A percentile compares a stretch with the other conserved stretches of the same genome.
phyloP scores from a whole-genome alignment of 75 land plant genomes.

The Picea glauca region DNA sequence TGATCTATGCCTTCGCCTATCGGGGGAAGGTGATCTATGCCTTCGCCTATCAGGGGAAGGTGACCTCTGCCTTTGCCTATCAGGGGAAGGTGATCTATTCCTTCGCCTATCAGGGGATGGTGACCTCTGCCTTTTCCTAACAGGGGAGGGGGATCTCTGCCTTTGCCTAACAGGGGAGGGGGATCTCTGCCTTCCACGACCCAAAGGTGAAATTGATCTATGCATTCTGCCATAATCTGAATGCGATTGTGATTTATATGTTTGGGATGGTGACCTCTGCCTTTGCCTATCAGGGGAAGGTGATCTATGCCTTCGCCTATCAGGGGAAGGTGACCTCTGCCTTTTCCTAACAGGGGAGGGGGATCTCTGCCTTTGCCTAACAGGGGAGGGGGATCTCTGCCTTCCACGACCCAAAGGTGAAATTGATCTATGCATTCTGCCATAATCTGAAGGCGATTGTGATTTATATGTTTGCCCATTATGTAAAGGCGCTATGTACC shows the following conservation, averaged over 20 bases:
- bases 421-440: background rate
- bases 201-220: background rate
- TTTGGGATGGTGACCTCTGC: too few species aligned
- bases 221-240: constrained; percentile 4
- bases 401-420: background rate
- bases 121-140: too few species aligned
- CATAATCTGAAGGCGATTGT: constrained; percentile 4
- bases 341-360: background rate
- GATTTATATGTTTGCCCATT: background rate
- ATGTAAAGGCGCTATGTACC: background rate
- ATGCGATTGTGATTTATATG: too few species aligned
- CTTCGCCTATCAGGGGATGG: too few species aligned
- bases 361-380: background rate
- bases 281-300: background rate
- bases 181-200: too few species aligned
- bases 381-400: background rate
- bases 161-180: background rate
- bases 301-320: too few species aligned
- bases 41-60: background rate
- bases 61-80: background rate
- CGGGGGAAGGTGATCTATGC: background rate
- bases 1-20: background rate
- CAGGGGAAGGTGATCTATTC: background rate
- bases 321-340: background rate
- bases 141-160: background rate